Evolutionary conservation across 441 rosid genomes (phyloP).

Genomic region (Eutrema salsugineum): DNA sequence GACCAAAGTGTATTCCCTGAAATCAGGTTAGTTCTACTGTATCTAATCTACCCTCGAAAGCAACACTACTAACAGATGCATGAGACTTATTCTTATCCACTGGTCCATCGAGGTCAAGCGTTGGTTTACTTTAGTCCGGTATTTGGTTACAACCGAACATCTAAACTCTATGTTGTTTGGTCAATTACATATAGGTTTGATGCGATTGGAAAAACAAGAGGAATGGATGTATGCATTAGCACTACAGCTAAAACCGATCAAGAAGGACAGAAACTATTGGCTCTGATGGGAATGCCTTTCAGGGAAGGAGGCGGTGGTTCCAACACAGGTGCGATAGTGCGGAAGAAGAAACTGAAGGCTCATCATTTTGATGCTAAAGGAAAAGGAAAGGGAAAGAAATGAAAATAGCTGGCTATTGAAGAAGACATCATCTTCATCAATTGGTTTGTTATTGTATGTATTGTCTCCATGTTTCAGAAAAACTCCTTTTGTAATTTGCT

Average conservation of each 20-base stretch:
- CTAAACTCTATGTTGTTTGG: not conserved
- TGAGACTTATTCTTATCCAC: not conserved
- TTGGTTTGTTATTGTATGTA: conserved; percentile 3
- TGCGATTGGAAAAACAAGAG: conserved; percentile 63
- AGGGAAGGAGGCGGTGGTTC: conserved; percentile 57
- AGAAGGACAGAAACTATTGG: conserved; percentile 75
- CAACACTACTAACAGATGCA: not conserved
- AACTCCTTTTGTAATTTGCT: conserved; percentile 11
- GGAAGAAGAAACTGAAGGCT: conserved; percentile 80
- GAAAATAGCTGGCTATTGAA: conserved; percentile 2
- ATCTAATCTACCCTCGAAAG: not conserved
- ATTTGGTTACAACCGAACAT: not conserved
- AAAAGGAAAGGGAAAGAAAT: conserved; percentile 51
- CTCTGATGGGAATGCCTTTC: conserved; percentile 96
- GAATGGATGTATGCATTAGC: conserved; percentile 92
- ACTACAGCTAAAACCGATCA: conserved; percentile 74
- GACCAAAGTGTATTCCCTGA: conserved; percentile 95
- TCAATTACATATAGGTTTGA: conserved; percentile 34
- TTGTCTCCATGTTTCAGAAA: conserved; percentile 10
- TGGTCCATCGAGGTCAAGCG: not conserved
- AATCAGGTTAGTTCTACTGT: conserved; percentile 31
- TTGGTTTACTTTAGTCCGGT: not conserved
- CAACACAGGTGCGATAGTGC: conserved; percentile 7
- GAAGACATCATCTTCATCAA: not conserved
- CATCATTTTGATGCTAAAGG: conserved; percentile 74